Percentiles rank a stretch among this genome's conserved stretches.
Conservation (phyloP, 306 rosid genomes). For the Vigna mungo region DNA sequence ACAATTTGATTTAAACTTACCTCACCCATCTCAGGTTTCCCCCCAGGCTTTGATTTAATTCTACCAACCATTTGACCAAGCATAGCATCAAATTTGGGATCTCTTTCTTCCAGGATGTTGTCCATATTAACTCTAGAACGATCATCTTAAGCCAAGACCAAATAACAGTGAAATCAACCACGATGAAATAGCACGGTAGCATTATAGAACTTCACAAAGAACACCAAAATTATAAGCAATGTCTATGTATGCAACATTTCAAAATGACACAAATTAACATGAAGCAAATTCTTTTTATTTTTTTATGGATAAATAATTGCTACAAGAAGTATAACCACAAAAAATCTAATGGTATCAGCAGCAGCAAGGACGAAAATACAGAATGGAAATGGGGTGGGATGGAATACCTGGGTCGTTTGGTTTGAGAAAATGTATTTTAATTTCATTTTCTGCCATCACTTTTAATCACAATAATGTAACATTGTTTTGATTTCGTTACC, state of each 20-base stretch:
- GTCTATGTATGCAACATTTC: neutral
- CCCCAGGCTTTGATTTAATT: constrained; percentile 83
- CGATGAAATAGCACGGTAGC: constrained; percentile 17
- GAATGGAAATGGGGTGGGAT: neutral
- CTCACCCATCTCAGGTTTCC: constrained; percentile 94
- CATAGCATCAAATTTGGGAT: constrained; percentile 83
- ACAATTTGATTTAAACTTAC: constrained; percentile 56
- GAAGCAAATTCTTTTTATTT: neutral
- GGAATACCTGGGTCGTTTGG: neutral
- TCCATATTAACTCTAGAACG: constrained; percentile 52
- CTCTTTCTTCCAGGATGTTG: constrained; percentile 77
- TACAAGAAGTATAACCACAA: constrained; percentile 9
- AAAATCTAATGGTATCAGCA: neutral
- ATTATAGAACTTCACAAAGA: constrained; percentile 33
- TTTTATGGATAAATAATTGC: constrained; percentile 8
- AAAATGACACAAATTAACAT: constrained; percentile 22
- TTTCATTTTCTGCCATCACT: neutral
- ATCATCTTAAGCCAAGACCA: constrained; percentile 59
- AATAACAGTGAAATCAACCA: constrained; percentile 43
- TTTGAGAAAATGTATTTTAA: neutral
- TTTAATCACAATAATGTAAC: neutral
- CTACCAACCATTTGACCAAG: constrained; percentile 91
- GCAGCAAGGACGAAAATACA: neutral
- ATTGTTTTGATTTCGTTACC: neutral
- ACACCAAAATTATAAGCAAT: constrained; percentile 18